Percentiles rank a stretch among this genome's conserved stretches.
Evolutionary conservation across 805 yeast genomes (phyloP).

Genomic region (Zygoascus biomembranicola): DNA sequence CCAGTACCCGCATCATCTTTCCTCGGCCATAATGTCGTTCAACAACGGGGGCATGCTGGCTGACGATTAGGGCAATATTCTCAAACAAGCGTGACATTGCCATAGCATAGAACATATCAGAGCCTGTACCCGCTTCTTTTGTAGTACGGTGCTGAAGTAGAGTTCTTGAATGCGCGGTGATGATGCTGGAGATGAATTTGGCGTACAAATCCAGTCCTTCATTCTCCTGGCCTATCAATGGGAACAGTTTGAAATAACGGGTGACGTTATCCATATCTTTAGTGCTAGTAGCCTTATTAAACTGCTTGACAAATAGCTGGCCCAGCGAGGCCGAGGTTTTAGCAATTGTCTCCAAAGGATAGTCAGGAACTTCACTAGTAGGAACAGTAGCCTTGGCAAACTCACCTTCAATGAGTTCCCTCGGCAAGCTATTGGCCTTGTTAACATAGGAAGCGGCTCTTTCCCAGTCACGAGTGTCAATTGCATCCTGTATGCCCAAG

Average conservation of each 20-base stretch:
- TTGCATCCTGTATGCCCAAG: slow-evolving; percentile 56
- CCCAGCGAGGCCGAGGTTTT: slow-evolving; percentile 56
- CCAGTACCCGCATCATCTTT: slow-evolving; percentile 55
- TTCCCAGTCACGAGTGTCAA: slow-evolving; percentile 62
- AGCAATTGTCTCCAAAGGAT: slow-evolving; percentile 50
- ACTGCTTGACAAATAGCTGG: slow-evolving; percentile 49
- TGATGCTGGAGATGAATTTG: slow-evolving; percentile 74
- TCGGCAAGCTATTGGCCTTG: slow-evolving; percentile 46
- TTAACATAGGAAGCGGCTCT: slow-evolving; percentile 66
- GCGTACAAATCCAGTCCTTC: slow-evolving; percentile 77
- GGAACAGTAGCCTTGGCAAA: slow-evolving; percentile 82
- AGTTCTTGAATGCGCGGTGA: slow-evolving; percentile 67
- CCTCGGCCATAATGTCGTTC: slow-evolving; percentile 59
- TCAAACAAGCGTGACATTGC: slow-evolving; percentile 52
- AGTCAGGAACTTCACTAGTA: slow-evolving; percentile 73
- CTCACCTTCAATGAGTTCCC: slow-evolving; percentile 45
- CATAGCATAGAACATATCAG: slow-evolving; percentile 30
- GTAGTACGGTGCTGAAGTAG: slow-evolving; percentile 34
- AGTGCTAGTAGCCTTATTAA: slow-evolving; percentile 57
- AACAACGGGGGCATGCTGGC: slow-evolving; percentile 79
- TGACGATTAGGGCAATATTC: slow-evolving; percentile 72
- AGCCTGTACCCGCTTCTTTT: slow-evolving; percentile 4
- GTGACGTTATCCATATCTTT: slow-evolving; percentile 66
- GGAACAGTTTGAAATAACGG: slow-evolving; percentile 76
- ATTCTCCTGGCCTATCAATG: slow-evolving; percentile 65